Evolutionary conservation across 163 green algal species (phyloP).

Genomic region (Scenedesmus sp.): DNA sequence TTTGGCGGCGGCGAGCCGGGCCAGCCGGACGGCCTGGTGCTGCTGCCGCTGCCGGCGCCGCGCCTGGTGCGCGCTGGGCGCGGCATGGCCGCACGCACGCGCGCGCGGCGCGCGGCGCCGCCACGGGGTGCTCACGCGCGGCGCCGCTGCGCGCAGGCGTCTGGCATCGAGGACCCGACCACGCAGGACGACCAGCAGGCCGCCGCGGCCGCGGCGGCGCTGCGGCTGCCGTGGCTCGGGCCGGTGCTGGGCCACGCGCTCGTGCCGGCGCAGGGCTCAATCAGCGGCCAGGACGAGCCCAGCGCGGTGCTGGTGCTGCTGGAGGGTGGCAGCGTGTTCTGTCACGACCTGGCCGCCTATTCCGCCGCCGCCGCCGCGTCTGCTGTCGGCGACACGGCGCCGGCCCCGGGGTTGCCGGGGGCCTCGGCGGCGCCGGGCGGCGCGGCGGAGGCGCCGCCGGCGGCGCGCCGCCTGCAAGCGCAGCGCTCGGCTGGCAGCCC

Average conservation of each 20-base stretch:
- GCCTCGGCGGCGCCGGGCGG: neutral
- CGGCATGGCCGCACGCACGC: too few relatives aligned
- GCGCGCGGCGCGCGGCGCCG: neutral
- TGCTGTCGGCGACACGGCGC: neutral
- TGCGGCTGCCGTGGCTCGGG: neutral
- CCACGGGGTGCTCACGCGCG: constrained; percentile 21
- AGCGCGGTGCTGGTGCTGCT: constrained; percentile 66
- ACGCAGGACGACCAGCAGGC: neutral
- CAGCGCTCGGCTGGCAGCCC: neutral
- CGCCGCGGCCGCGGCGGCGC: neutral
- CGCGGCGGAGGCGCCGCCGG: neutral
- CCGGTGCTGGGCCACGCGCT: neutral
- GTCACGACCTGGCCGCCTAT: constrained; percentile 50
- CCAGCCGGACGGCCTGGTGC: constrained; percentile 62
- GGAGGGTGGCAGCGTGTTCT: constrained; percentile 71
- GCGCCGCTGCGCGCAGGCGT: too few relatives aligned
- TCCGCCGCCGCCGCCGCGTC: neutral
- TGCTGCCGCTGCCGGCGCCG: constrained; percentile 54
- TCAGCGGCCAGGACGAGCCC: constrained; percentile 49
- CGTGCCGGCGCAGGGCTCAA: constrained; percentile 43
- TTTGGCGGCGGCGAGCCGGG: constrained; percentile 62
- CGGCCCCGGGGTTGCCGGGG: constrained; percentile 1
- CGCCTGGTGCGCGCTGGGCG: neutral
- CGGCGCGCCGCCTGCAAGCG: neutral
- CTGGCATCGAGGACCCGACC: neutral